A percentile compares a stretch with the other conserved stretches of the same genome.
These are phyloP conservation scores for Rhododendron griersonianum DNA, from an alignment of 148 eudicot genomes.

Conservation along the genomic window DNA sequence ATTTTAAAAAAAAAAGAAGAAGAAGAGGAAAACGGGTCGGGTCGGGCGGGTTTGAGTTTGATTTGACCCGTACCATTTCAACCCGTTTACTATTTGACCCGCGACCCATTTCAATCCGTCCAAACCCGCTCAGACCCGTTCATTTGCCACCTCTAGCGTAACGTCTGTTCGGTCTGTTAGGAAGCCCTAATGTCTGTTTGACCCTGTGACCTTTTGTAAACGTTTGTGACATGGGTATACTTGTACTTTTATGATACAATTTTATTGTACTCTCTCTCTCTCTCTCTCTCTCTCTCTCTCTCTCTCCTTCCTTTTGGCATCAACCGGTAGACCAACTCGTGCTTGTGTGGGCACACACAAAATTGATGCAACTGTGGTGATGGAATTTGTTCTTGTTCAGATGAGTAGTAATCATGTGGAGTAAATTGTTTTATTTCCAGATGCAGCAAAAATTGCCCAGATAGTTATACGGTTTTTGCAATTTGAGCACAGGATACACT, in stretches of 20 bases:
- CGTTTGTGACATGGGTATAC: too few relatives aligned
- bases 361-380: not conserved
- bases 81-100: too few relatives aligned
- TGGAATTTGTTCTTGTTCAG: not conserved
- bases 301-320: not conserved
- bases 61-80: too few relatives aligned
- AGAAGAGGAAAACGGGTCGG: not conserved
- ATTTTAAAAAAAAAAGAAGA: too few relatives aligned
- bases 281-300: not conserved
- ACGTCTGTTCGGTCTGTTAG: not conserved
- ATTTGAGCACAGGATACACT: too few relatives aligned
- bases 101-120: too few relatives aligned
- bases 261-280: too few relatives aligned
- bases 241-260: too few relatives aligned
- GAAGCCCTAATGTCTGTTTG: not conserved
- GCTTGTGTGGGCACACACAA: not conserved
- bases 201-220: too few relatives aligned
- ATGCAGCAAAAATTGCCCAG: not conserved
- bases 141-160: not conserved
- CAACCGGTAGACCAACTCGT: not conserved
- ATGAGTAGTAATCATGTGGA: not conserved
- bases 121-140: too few relatives aligned
- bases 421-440: not conserved
- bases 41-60: too few relatives aligned
- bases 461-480: not conserved